phyloP scores from a whole-genome alignment of 139 green algal genomes.

The Parachlorella kessleri region DNA sequence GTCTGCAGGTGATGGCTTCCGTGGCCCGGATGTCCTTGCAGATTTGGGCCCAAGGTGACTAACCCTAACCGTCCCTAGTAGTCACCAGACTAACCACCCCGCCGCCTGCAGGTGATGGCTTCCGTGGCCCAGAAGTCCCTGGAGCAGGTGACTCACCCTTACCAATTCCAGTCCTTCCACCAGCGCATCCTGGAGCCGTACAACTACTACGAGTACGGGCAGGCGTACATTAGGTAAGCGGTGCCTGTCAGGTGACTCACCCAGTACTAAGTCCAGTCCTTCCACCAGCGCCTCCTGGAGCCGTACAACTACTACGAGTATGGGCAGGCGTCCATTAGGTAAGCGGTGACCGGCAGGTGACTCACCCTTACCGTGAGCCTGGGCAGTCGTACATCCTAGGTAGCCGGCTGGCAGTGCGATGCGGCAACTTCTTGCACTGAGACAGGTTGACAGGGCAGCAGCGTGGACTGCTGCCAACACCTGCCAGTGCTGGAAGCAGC shows the following conservation, averaged over 20 bases:
- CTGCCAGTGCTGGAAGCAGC: too few relatives aligned
- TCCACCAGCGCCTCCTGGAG: background rate
- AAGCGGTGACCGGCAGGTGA: background rate
- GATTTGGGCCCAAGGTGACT: conserved; percentile 14
- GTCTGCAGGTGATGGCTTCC: conserved; percentile 51
- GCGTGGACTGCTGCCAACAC: too few relatives aligned
- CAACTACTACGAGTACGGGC: conserved; percentile 96
- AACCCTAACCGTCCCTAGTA: conserved; percentile 88
- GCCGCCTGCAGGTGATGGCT: conserved; percentile 51
- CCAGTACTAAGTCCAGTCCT: background rate
- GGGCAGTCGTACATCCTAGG: conserved; percentile 88
- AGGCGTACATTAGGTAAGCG: conserved; percentile 76
- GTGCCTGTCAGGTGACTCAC: background rate
- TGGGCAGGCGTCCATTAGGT: conserved; percentile 85
- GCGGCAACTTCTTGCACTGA: too few relatives aligned
- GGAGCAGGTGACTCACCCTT: conserved; percentile 55
- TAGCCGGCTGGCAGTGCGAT: too few relatives aligned
- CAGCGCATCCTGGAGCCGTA: conserved; percentile 83
- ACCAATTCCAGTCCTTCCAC: conserved; percentile 93
- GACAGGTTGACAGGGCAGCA: too few relatives aligned
- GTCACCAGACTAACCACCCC: too few relatives aligned
- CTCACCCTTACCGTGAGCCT: conserved; percentile 88
- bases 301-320: conserved; percentile 96
- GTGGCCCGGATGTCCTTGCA: conserved; percentile 56
- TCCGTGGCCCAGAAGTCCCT: conserved; percentile 55